Base-by-base conservation (phyloP, 2,329 filamentous ascomycete genomes). In the Microdochium trichocladiopsis region DNA sequence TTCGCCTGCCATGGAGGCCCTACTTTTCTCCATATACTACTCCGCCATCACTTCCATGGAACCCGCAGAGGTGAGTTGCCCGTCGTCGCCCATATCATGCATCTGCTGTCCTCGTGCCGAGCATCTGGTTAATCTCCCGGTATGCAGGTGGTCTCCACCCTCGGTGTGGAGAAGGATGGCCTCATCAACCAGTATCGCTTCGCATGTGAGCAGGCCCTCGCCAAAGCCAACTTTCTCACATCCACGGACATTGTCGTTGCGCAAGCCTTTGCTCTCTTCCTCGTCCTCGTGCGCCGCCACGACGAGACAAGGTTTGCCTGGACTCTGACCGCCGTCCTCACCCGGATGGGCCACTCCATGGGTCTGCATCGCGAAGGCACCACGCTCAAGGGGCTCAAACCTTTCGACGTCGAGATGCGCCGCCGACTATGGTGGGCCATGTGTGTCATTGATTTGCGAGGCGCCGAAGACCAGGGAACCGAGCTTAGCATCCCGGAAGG, bases 21-120 rank as follows among this genome's bases (percentile, higher is more conserved):
- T 89, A 11, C 74, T 86, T 60, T 88, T 88, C 60, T 69, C 81
- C 52, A 75, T 85, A 25, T 84, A 84, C 60, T 82, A 78, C 49
- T 73, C 74, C 2, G 78, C 80, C 3, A 73, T 84, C 23, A 78
- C 75, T 3, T 45, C 41, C n/a, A 45, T 45, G 41, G 41, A 45
- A 10, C n/a, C 41, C 21, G 18, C 6, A 8, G 41, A 45, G 21
- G 41, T n/a, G n/a, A n/a, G n/a, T n/a, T n/a, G n/a, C n/a, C n/a
- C n/a, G n/a, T n/a, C n/a, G n/a, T n/a, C n/a, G n/a, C n/a, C n/a
- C n/a, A n/a, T n/a, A n/a, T n/a, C n/a, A n/a, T n/a, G n/a, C n/a
- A n/a, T n/a, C n/a, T n/a, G n/a, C n/a, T n/a, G n/a, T n/a, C n/a
- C n/a, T n/a, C n/a, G n/a, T n/a, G n/a, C n/a, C n/a, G n/a, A n/a